Conservation (phyloP, 1,139 yeast species). For the Arxiozyma heterogenica region DNA sequence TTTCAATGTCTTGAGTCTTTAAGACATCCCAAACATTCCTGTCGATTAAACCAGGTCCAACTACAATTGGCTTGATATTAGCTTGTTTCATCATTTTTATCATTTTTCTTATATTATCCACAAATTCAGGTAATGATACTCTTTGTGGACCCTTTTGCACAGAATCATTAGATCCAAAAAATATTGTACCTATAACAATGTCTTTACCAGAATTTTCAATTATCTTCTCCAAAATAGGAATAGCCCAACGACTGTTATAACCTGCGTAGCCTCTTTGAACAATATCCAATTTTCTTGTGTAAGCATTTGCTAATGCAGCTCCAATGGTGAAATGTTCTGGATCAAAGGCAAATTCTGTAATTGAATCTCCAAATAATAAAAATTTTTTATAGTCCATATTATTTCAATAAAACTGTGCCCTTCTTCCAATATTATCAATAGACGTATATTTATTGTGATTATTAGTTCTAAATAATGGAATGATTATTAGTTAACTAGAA, state of each 20-base stretch:
- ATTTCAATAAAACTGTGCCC: conserved; percentile 22
- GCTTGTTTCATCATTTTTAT: conserved; percentile 34
- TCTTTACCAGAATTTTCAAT: conserved; percentile 33
- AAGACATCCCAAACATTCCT: conserved; percentile 31
- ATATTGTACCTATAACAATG: conserved; percentile 44
- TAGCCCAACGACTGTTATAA: conserved; percentile 48
- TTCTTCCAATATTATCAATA: neutral
- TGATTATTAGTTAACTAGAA: too few relatives aligned
- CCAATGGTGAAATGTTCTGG: conserved; percentile 38
- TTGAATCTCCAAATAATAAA: conserved; percentile 61
- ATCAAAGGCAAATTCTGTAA: conserved; percentile 47
- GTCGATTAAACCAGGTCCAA: conserved; percentile 61
- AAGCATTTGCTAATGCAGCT: conserved; percentile 41
- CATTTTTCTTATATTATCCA: conserved; percentile 39
- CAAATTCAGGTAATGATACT: conserved; percentile 43
- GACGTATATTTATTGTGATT: neutral
- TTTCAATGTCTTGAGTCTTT: conserved; percentile 26
- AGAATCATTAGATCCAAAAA: conserved; percentile 75
- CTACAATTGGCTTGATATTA: conserved; percentile 42
- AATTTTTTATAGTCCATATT: conserved; percentile 33
- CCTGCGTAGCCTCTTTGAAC: conserved; percentile 57
- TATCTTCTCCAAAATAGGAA: conserved; percentile 39
- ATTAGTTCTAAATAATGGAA: neutral
- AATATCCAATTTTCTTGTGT: conserved; percentile 46
- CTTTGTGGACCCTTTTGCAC: conserved; percentile 41